Percentiles rank a stretch among this genome's conserved stretches.
phyloP scores from a whole-genome alignment of 129 eudicot genomes.

The Flaveria brownii region DNA sequence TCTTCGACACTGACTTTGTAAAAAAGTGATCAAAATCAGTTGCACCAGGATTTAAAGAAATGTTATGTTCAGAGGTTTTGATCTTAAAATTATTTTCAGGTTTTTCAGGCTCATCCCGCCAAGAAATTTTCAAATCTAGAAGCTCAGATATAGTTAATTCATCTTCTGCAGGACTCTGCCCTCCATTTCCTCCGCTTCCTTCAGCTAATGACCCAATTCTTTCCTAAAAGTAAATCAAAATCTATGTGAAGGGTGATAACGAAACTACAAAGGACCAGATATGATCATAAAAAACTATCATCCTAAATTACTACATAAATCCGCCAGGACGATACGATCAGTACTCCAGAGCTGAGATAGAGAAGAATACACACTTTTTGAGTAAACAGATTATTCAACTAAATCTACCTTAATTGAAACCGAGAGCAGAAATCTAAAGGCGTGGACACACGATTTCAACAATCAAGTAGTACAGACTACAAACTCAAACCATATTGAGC shows the following conservation, averaged over 20 bases:
- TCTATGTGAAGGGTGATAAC: constrained; percentile 14
- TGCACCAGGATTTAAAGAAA: constrained; percentile 36
- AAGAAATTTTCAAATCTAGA: constrained; percentile 56
- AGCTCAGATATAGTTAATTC: constrained; percentile 53
- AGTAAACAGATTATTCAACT: background rate
- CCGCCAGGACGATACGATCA: background rate
- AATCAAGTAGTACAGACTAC: constrained; percentile 9
- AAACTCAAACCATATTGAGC: background rate
- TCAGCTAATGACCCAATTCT: constrained; percentile 47
- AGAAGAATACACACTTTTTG: background rate
- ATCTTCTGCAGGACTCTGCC: constrained; percentile 48
- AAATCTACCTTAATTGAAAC: background rate
- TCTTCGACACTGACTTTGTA: constrained; percentile 32
- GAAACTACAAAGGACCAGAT: background rate
- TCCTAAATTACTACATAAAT: constrained; percentile 12
- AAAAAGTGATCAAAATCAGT: constrained; percentile 55
- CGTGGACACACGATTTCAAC: background rate
- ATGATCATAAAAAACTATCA: background rate
- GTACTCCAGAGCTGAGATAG: background rate
- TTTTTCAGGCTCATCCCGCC: constrained; percentile 54
- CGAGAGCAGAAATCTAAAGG: too few species aligned
- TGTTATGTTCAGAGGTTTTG: constrained; percentile 36
- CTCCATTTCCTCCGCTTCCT: constrained; percentile 43
- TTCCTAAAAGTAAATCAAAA: constrained; percentile 56
- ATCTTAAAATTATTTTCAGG: constrained; percentile 28